Base-by-base conservation (phyloP, 2,329 filamentous ascomycete genomes). In the Pyrenochaeta sp. region DNA sequence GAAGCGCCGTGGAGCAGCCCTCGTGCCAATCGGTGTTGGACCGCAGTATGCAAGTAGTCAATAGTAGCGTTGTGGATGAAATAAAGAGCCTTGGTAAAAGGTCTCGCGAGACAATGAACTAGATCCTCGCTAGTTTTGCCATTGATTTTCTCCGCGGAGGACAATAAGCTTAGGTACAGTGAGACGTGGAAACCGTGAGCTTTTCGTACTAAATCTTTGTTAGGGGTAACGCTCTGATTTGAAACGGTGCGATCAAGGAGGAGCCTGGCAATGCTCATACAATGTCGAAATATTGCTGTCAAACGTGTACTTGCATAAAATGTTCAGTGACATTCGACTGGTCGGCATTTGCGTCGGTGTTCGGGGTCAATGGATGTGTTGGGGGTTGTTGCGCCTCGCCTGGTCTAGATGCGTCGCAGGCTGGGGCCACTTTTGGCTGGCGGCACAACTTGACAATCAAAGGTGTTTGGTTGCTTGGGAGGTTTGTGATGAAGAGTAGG, bases 321-420 rank as follows among this genome's bases (percentile, higher is more conserved):
- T 15, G 4, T 20, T 20, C 17, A 9, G 14, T 20, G 6, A 15
- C 35, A 21, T 15, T 37, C 7, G n/a, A 21, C 11, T 41, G 21
- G 39, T 29, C 12, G 14, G 20, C 21, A 20, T 37, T 40, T 56
- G 45, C 41, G 54, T 41, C 40, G 41, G 40, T 31, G 18, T 37
- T 43, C 14, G 45, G 23, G 27, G 21, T 20, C 31, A 11, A 27
- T 39, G 21, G 20, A 44, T 39, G 45, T 43, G 39, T 54, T 39
- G 35, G 31, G 20, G 17, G 40, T 43, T 18, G 14, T 47, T 33
- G 42, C 51, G 40, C 40, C 21, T 42, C 40, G 40, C 27, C 45
- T 17, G 51, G 47, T 48, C 51, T 54, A 43, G 43, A 51, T 30
- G 54, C 43, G 31, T 41, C 44, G 4, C n/a, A 45, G 36, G 17